These are phyloP conservation scores for Cerrena zonata DNA, from an alignment of 1,284 basidiomycete species.

Conservation along the genomic window DNA sequence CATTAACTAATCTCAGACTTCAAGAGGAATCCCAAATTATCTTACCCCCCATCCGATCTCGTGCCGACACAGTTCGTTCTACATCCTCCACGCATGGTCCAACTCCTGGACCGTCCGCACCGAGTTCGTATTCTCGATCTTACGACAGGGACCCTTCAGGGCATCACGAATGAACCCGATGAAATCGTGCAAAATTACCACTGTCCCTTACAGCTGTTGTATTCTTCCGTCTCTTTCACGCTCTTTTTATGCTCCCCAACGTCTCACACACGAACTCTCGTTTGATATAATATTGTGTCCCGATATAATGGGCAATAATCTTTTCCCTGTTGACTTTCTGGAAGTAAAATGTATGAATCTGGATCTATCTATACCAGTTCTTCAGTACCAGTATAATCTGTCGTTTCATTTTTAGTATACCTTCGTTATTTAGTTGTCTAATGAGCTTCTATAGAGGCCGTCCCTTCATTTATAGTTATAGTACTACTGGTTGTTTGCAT, in stretches of 20 bases:
- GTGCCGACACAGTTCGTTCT: conserved; percentile 3
- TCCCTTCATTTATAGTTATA: conserved; percentile 3
- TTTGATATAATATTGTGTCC: background rate
- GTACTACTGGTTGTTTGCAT: conserved; percentile 1
- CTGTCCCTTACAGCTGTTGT: conserved; percentile 6
- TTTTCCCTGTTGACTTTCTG: background rate
- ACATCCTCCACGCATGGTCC: background rate
- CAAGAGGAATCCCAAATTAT: conserved; percentile 5
- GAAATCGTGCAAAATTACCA: background rate
- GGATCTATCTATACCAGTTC: background rate
- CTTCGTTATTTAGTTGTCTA: background rate
- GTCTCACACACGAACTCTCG: conserved; percentile 3
- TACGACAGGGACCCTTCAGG: conserved; percentile 3
- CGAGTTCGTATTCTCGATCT: conserved; percentile 4
- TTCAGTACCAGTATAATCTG: conserved; percentile 5
- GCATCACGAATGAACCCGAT: conserved; percentile 5
- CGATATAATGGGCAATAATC: conserved; percentile 3
- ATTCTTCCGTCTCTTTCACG: conserved; percentile 3
- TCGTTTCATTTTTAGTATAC: background rate
- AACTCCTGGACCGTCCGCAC: conserved; percentile 2
- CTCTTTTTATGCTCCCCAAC: conserved; percentile 1
- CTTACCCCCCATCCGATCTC: conserved; percentile 8
- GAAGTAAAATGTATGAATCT: background rate
- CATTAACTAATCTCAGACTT: conserved; percentile 1
- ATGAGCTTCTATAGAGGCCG: conserved; percentile 1